These are phyloP conservation scores for Rhizoclosmatium globosum DNA, from an alignment of 192 early-diverging fungal genomes.

Conservation along the genomic window DNA sequence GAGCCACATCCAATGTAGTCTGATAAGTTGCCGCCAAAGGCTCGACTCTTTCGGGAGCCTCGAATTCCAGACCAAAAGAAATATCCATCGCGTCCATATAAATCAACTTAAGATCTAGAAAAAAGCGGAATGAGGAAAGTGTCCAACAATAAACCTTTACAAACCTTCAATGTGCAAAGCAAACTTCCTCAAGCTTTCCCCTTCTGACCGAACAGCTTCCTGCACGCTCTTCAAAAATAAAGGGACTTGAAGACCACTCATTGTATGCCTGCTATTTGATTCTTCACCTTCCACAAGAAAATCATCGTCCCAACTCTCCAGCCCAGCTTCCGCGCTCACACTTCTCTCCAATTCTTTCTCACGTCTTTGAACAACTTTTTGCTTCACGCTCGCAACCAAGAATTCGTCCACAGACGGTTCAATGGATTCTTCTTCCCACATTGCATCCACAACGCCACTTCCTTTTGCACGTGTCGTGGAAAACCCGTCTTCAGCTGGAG, in stretches of 20 bases:
- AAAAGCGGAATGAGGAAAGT: background rate
- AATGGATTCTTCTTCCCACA: conserved; percentile 12
- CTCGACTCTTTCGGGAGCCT: background rate
- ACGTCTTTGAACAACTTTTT: conserved; percentile 19
- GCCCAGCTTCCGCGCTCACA: conserved; percentile 28
- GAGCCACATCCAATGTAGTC: conserved; percentile 22
- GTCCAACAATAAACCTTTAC: background rate
- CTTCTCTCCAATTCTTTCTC: conserved; percentile 41
- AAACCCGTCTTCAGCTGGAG: background rate
- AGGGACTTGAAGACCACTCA: conserved; percentile 35
- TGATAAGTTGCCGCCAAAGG: conserved; percentile 21
- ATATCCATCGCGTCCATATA: conserved; percentile 44
- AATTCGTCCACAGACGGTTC: conserved; percentile 7
- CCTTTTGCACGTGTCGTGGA: background rate
- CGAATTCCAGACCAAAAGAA: conserved; percentile 33
- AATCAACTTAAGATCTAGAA: conserved; percentile 46
- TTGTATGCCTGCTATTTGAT: background rate
- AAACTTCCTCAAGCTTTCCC: conserved; percentile 46
- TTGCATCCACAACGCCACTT: conserved; percentile 34
- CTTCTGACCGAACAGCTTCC: conserved; percentile 38
- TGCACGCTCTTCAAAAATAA: conserved; percentile 36
- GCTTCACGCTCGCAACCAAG: conserved; percentile 29
- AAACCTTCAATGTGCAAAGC: conserved; percentile 54
- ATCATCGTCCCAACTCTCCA: conserved; percentile 58
- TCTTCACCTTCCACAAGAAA: conserved; percentile 35